phyloP scores from a whole-genome alignment of 208 protist species.

The Crithidia fasciculata region DNA sequence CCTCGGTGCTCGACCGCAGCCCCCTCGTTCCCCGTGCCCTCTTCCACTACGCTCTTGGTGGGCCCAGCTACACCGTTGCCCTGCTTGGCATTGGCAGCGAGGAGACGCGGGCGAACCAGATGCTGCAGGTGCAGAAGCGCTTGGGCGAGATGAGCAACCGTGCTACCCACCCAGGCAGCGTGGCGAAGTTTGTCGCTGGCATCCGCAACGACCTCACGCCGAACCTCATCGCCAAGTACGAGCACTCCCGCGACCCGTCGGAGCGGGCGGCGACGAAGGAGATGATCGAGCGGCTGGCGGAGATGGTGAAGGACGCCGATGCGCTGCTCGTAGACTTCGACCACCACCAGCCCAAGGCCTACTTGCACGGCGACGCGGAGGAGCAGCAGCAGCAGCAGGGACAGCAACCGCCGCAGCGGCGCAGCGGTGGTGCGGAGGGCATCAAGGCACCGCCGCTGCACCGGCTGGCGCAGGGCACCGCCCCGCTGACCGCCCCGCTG shows the following conservation, averaged over 20 bases:
- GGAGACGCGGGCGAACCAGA: constrained; percentile 63
- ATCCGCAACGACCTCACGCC: constrained; percentile 69
- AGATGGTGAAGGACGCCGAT: constrained; percentile 79
- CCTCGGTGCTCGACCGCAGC: constrained; percentile 63
- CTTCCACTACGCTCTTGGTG: constrained; percentile 84
- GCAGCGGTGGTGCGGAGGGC: not conserved
- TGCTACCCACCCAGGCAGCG: constrained; percentile 70
- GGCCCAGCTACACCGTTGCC: constrained; percentile 83
- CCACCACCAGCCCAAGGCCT: constrained; percentile 75
- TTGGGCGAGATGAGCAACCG: constrained; percentile 73
- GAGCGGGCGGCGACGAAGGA: constrained; percentile 50
- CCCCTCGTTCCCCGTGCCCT: constrained; percentile 71
- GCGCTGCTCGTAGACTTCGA: constrained; percentile 72
- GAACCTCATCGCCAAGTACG: constrained; percentile 59
- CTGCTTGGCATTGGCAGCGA: constrained; percentile 74
- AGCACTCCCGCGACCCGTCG: constrained; percentile 26
- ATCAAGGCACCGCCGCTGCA: not conserved
- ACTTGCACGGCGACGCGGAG: constrained; percentile 56
- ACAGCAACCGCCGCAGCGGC: not conserved
- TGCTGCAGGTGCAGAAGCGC: constrained; percentile 73
- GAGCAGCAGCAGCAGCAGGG: constrained; percentile 6
- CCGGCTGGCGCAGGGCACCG: too few species aligned
- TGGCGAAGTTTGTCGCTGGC: constrained; percentile 74
- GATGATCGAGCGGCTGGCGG: constrained; percentile 62
- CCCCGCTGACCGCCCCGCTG: not conserved